These are phyloP conservation scores for Tuber melanosporum DNA, from an alignment of 495 filamentous ascomycete species.

Conservation along the genomic window DNA sequence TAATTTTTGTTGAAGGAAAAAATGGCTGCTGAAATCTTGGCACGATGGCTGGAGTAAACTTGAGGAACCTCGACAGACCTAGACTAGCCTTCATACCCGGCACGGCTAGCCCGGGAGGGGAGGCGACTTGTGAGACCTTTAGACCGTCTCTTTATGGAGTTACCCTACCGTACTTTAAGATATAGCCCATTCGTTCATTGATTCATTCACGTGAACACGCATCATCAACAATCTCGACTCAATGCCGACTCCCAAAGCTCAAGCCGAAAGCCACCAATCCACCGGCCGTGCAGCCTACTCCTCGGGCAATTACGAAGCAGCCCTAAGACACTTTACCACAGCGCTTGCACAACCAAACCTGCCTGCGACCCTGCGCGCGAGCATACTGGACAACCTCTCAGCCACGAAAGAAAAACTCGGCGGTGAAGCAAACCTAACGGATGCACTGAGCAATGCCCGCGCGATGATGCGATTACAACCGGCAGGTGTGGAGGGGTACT, in stretches of 20 bases:
- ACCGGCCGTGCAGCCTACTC: neutral
- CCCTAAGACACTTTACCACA: neutral
- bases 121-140: no score
- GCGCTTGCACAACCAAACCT: neutral
- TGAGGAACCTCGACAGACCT: no score
- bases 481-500: constrained; percentile 55
- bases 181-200: neutral
- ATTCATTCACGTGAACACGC: constrained; percentile 1
- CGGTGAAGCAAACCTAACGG: constrained; percentile 43
- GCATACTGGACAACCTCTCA: constrained; percentile 56
- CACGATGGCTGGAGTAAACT: no score
- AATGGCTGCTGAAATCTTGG: no score
- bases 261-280: neutral
- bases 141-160: neutral
- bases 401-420: constrained; percentile 56
- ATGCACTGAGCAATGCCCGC: constrained; percentile 44
- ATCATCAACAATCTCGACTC: neutral
- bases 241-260: neutral
- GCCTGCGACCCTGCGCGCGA: constrained; percentile 31
- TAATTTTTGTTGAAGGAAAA: no score
- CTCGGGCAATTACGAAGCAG: neutral
- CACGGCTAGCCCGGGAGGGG: no score
- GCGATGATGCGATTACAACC: constrained; percentile 52
- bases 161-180: neutral
- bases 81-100: no score